Conservation (phyloP, 2,329 filamentous ascomycete genomes). For the Bipolaris gigantea region DNA sequence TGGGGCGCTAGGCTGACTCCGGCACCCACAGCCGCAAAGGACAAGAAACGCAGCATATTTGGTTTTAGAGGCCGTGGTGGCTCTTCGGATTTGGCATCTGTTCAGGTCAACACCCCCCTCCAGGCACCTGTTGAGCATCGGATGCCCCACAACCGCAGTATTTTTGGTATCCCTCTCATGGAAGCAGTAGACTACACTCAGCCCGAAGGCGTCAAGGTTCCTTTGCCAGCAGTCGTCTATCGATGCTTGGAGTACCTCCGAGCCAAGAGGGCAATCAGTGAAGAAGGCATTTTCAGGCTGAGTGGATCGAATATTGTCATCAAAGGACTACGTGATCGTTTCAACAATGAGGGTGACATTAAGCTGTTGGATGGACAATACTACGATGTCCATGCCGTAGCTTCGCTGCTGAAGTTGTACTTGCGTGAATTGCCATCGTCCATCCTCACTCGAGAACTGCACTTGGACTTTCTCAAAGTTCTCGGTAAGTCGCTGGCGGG, state of each 20-base stretch:
- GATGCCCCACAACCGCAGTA: constrained; percentile 55
- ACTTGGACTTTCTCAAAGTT: constrained; percentile 82
- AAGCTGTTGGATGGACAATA: constrained; percentile 85
- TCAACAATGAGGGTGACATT: constrained; percentile 90
- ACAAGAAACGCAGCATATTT: constrained; percentile 74
- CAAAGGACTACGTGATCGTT: constrained; percentile 85
- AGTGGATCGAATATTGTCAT: constrained; percentile 97
- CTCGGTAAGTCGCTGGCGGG: constrained; percentile 55
- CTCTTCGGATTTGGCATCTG: constrained; percentile 65
- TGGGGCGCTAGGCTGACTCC: constrained; percentile 73
- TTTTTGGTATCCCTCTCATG: constrained; percentile 81
- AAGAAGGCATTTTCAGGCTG: constrained; percentile 95
- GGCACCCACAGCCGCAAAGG: constrained; percentile 64
- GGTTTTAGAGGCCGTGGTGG: constrained; percentile 65
- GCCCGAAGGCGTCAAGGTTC: constrained; percentile 71
- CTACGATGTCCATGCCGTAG: constrained; percentile 94
- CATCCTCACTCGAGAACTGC: constrained; percentile 86
- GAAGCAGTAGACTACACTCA: constrained; percentile 84
- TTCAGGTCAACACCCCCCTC: constrained; percentile 25
- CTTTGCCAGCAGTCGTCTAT: constrained; percentile 89
- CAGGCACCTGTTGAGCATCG: constrained; percentile 29
- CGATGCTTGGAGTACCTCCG: constrained; percentile 93
- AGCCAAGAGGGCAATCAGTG: constrained; percentile 74
- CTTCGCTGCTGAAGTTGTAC: constrained; percentile 91
- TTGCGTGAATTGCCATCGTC: constrained; percentile 88